These are phyloP conservation scores for Cucurbita pepo DNA, from an alignment of 306 rosid genomes.

Conservation along the genomic window DNA sequence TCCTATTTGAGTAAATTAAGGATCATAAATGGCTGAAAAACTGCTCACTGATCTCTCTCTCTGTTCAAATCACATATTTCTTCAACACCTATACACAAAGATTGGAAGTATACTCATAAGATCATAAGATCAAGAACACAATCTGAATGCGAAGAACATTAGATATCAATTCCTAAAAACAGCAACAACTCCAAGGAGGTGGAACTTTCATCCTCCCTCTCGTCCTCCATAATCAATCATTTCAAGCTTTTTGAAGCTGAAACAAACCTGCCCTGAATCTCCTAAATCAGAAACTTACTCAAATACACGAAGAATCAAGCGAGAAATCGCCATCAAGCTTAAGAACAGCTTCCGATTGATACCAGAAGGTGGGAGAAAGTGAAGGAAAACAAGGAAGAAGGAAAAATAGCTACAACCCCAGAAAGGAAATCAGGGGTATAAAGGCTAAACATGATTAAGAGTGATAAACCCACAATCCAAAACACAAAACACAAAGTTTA, in stretches of 20 bases:
- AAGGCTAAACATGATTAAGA: conserved; percentile 6
- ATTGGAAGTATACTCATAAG: background rate
- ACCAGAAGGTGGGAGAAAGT: background rate
- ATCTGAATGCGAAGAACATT: background rate
- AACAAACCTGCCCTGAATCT: background rate
- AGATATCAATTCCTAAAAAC: background rate
- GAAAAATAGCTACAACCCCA: background rate
- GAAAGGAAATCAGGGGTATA: background rate
- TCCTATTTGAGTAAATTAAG: conserved; percentile 15
- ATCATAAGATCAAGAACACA: background rate
- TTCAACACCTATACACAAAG: background rate
- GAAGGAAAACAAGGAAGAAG: background rate
- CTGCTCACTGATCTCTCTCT: background rate
- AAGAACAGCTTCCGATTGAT: background rate
- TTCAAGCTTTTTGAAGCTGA: background rate
- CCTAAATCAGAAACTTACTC: background rate
- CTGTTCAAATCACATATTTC: conserved; percentile 3
- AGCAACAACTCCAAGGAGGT: background rate
- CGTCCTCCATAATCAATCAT: background rate
- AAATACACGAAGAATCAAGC: background rate
- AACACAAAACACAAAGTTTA: conserved; percentile 5
- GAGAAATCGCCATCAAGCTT: background rate
- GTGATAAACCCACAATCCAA: conserved; percentile 7
- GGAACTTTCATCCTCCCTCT: background rate
- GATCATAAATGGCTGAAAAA: conserved; percentile 11